Conservation (phyloP, 345 rosid genomes). For the Camelina sativa region DNA sequence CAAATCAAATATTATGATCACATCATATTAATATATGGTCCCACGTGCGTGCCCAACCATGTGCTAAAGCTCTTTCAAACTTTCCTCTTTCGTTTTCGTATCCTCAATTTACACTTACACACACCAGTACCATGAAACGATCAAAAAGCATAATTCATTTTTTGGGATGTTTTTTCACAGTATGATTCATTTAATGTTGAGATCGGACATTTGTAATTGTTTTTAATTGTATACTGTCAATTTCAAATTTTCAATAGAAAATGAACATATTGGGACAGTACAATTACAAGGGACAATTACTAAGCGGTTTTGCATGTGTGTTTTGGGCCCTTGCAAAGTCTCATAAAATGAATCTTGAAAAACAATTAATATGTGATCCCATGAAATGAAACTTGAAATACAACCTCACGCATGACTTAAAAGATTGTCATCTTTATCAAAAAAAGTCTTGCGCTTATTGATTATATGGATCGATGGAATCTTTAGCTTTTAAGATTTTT, state of each 20-base stretch:
- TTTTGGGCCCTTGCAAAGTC: too few species aligned
- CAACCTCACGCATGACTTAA: not conserved
- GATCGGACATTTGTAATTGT: not conserved
- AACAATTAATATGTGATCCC: not conserved
- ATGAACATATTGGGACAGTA: not conserved
- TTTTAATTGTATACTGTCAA: not conserved
- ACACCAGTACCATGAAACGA: constrained; percentile 1
- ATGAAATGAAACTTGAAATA: not conserved
- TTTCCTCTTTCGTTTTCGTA: not conserved
- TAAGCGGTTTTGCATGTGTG: too few species aligned
- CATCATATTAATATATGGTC: not conserved
- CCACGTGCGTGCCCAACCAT: constrained; percentile 31
- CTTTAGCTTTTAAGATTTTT: constrained; percentile 4
- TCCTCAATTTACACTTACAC: constrained; percentile 1
- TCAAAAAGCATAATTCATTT: not conserved
- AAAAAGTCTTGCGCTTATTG: not conserved
- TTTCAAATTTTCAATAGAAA: not conserved
- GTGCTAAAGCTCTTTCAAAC: constrained; percentile 2
- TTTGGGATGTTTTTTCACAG: not conserved
- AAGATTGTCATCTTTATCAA: not conserved
- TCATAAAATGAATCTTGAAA: not conserved
- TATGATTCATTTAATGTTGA: not conserved
- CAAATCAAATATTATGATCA: not conserved
- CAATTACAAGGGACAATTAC: not conserved
- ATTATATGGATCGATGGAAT: not conserved